phyloP scores from a whole-genome alignment of 2,329 filamentous ascomycete genomes.

The Trichophyton mentagrophytes region DNA sequence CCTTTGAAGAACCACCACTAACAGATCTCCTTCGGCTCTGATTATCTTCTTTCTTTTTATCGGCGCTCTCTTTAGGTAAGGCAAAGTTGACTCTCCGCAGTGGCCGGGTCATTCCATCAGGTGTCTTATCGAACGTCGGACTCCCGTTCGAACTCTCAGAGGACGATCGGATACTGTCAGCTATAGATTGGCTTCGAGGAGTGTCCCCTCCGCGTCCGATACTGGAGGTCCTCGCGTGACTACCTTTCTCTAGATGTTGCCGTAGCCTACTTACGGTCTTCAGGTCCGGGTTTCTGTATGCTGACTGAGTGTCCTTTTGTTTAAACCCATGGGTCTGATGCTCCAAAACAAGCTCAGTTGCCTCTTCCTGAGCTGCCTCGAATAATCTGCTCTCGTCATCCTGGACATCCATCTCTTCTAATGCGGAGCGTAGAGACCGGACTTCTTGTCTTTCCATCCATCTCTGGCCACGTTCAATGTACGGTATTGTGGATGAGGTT shows the following conservation, averaged over 20 bases:
- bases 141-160: constrained; percentile 15
- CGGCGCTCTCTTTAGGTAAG: constrained; percentile 20
- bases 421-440: constrained; percentile 41
- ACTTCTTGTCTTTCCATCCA: constrained; percentile 48
- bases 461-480: constrained; percentile 43
- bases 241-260: constrained; percentile 33
- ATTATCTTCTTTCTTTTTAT: constrained; percentile 11
- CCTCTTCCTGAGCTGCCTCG: constrained; percentile 48
- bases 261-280: constrained; percentile 22
- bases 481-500: constrained; percentile 28
- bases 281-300: constrained; percentile 35
- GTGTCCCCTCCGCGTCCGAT: background rate
- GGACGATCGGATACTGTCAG: constrained; percentile 6
- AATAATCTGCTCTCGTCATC: constrained; percentile 43
- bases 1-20: constrained; percentile 32
- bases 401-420: constrained; percentile 47
- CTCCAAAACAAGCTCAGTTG: constrained; percentile 51
- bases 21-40: constrained; percentile 20
- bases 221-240: constrained; percentile 34
- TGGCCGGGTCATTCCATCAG: constrained; percentile 20
- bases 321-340: constrained; percentile 44
- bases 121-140: background rate
- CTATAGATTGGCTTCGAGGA: constrained; percentile 4
- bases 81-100: constrained; percentile 31
- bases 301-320: constrained; percentile 36